These are phyloP conservation scores for Salix caprea DNA, from an alignment of 345 rosid genomes.

Conservation along the genomic window DNA sequence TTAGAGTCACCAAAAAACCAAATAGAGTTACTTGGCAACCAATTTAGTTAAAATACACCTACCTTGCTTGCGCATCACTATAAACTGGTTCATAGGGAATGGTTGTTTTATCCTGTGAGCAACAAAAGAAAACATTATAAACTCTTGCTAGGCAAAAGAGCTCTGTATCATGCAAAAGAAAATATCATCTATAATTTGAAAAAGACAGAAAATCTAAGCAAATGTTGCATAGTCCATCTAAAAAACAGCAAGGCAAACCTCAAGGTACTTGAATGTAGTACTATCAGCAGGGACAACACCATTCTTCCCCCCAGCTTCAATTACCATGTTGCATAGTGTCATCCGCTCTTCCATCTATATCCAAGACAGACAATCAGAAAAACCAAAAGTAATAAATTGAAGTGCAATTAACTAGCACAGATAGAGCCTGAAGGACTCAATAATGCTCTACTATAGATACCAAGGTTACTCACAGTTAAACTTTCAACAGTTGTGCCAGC, in stretches of 20 bases:
- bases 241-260: slow-evolving; percentile 39
- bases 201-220: not conserved
- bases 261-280: slow-evolving; percentile 83
- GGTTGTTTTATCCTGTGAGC: slow-evolving; percentile 73
- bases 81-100: slow-evolving; percentile 79
- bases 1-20: not conserved
- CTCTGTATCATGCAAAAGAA: not conserved
- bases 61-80: slow-evolving; percentile 90
- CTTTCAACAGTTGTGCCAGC: slow-evolving; percentile 85
- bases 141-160: not conserved
- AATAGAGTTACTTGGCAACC: not conserved
- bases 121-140: slow-evolving; percentile 11
- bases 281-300: slow-evolving; percentile 91
- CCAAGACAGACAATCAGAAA: slow-evolving; percentile 12
- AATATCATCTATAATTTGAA: not conserved
- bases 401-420: not conserved
- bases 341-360: slow-evolving; percentile 98
- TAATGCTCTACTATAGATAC: not conserved
- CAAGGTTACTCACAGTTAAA: slow-evolving; percentile 53
- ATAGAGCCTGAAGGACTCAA: not conserved
- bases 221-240: not conserved
- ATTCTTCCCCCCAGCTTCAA: slow-evolving; percentile 98
- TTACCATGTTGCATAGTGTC: slow-evolving; percentile 96
- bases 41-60: slow-evolving; percentile 6
- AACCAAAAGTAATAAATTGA: not conserved